These are phyloP conservation scores for Sarocladiaceae sp. DNA, from an alignment of 2,329 filamentous ascomycete species.

Conservation along the genomic window DNA sequence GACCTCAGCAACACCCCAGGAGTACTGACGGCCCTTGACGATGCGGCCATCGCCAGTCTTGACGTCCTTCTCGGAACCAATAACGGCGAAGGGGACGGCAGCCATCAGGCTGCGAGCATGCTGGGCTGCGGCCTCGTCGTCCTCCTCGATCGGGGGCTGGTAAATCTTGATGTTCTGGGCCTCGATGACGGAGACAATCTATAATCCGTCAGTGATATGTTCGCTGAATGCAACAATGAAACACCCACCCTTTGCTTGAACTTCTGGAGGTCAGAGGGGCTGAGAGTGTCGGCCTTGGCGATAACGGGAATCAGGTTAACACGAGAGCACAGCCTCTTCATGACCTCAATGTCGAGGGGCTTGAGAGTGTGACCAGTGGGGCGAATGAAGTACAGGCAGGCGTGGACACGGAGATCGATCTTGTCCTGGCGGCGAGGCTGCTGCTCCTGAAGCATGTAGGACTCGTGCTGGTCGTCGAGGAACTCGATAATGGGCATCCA, in stretches of 20 bases:
- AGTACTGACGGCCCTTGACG: slow-evolving; percentile 98
- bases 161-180: slow-evolving; percentile 99
- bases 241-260: slow-evolving; percentile 88
- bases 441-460: slow-evolving; percentile 99
- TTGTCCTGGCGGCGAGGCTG: slow-evolving; percentile 97
- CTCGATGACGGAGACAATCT: slow-evolving; percentile 95
- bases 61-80: slow-evolving; percentile 98
- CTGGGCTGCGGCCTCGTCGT: slow-evolving; percentile 92
- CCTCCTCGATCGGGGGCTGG: slow-evolving; percentile 94
- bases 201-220: slow-evolving; percentile 21
- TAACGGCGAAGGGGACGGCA: slow-evolving; percentile 98
- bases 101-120: slow-evolving; percentile 93
- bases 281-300: slow-evolving; percentile 97
- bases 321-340: slow-evolving; percentile 97
- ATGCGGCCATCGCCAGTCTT: slow-evolving; percentile 94
- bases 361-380: slow-evolving; percentile 98
- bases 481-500: slow-evolving; percentile 99
- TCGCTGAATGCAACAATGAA: neutral
- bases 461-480: slow-evolving; percentile 99
- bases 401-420: slow-evolving; percentile 98
- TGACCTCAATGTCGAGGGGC: slow-evolving; percentile 98
- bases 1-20: slow-evolving; percentile 98
- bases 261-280: slow-evolving; percentile 81
- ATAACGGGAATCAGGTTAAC: slow-evolving; percentile 98
- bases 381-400: slow-evolving; percentile 98